Percentiles rank a stretch among this genome's conserved stretches.
Conservation (phyloP, 1,284 basidiomycete species). For the Tilletia walkeri region DNA sequence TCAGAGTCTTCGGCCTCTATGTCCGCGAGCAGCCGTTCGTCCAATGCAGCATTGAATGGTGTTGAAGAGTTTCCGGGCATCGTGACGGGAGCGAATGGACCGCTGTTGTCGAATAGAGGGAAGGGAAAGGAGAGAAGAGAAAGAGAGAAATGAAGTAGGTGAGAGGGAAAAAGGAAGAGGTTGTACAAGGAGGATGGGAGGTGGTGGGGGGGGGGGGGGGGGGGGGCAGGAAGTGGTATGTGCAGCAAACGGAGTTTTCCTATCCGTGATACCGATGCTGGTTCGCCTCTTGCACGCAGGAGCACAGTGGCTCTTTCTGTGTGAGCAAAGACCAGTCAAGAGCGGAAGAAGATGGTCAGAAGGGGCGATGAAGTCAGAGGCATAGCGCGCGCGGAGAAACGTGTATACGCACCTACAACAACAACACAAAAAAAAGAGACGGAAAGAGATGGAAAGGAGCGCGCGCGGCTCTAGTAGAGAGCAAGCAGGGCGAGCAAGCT, state of each 20-base stretch:
- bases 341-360: background rate
- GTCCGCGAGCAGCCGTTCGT: constrained; percentile 52
- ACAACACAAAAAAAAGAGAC: constrained; percentile 13
- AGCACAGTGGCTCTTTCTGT: background rate
- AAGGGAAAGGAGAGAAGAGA: background rate
- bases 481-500: no score
- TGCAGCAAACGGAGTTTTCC: no score
- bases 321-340: background rate
- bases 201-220: background rate
- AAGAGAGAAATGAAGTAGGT: background rate
- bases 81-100: background rate
- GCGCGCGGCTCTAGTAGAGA: no score
- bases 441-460: constrained; percentile 5
- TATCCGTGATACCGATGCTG: no score
- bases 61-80: background rate
- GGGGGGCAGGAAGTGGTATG: background rate
- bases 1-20: constrained; percentile 44
- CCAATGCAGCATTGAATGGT: constrained; percentile 43
- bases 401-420: constrained; percentile 20
- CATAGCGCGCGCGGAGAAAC: background rate
- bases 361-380: background rate
- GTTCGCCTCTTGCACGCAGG: background rate
- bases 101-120: no score
- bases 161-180: background rate
- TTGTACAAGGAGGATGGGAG: background rate